A percentile compares a stretch with the other conserved stretches of the same genome.
Evolutionary conservation across 2,329 filamentous ascomycete genomes (phyloP).

Genomic region (Lachnellula hyalina): DNA sequence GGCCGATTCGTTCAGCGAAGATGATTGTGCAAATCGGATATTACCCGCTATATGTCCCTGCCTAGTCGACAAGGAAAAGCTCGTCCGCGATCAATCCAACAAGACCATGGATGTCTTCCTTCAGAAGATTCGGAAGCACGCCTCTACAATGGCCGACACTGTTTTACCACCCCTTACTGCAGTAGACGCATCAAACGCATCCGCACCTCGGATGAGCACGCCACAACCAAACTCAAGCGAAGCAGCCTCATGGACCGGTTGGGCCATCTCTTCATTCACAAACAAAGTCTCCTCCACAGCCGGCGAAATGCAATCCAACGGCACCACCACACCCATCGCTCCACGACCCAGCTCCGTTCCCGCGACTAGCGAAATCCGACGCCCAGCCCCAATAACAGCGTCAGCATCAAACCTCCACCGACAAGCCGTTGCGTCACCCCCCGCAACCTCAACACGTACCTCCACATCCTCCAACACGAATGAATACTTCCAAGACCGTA

Average conservation of each 20-base stretch:
- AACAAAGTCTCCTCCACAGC: slow-evolving; percentile 83
- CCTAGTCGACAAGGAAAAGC: slow-evolving; percentile 91
- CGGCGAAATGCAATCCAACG: slow-evolving; percentile 69
- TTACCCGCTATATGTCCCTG: slow-evolving; percentile 79
- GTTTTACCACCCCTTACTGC: slow-evolving; percentile 61
- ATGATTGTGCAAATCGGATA: slow-evolving; percentile 80
- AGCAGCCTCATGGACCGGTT: slow-evolving; percentile 77
- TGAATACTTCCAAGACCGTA: slow-evolving; percentile 50
- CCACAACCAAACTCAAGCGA: slow-evolving; percentile 55
- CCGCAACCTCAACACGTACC: slow-evolving; percentile 39
- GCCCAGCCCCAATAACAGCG: slow-evolving; percentile 35
- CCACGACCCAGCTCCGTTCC: slow-evolving; percentile 39
- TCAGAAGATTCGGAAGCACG: slow-evolving; percentile 73
- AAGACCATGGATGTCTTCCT: slow-evolving; percentile 87
- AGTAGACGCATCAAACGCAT: slow-evolving; percentile 36
- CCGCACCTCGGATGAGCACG: slow-evolving; percentile 70
- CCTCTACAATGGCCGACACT: slow-evolving; percentile 72
- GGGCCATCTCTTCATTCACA: slow-evolving; percentile 98
- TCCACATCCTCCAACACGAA: slow-evolving; percentile 44
- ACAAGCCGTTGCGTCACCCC: slow-evolving; percentile 52
- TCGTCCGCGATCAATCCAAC: slow-evolving; percentile 84
- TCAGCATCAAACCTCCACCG: slow-evolving; percentile 56
- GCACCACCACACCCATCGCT: slow-evolving; percentile 36
- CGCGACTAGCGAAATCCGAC: slow-evolving; percentile 32
- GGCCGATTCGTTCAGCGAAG: slow-evolving; percentile 77